Evolutionary conservation across 495 filamentous ascomycete genomes (phyloP).

Genomic region (Penicillium cosmopolitanum): DNA sequence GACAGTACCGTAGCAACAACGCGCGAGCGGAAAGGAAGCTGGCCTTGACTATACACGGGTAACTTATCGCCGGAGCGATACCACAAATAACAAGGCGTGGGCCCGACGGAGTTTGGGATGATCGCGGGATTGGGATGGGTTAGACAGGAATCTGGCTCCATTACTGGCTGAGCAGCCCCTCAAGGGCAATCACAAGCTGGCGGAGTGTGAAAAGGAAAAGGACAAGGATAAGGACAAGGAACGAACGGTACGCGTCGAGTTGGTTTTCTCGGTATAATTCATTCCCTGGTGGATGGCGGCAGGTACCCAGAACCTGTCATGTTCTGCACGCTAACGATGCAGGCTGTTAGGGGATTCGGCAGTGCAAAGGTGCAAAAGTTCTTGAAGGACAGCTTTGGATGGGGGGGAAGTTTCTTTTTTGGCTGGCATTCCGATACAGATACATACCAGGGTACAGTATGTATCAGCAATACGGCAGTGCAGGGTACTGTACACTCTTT

Average conservation of each 20-base stretch:
- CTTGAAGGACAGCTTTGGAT: neutral
- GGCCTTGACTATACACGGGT: neutral
- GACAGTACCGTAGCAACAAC: too few species aligned
- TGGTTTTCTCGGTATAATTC: slow-evolving; percentile 7
- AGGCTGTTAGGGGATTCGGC: slow-evolving; percentile 2
- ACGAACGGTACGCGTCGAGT: slow-evolving; percentile 11
- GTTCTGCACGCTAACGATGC: slow-evolving; percentile 5
- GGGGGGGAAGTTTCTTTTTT: neutral
- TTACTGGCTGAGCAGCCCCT: neutral
- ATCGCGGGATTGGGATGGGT: slow-evolving; percentile 12
- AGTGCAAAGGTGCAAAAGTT: slow-evolving; percentile 5
- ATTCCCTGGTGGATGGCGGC: neutral
- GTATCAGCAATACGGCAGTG: neutral
- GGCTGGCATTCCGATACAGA: slow-evolving; percentile 22
- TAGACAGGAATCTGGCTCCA: slow-evolving; percentile 3
- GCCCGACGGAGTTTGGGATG: slow-evolving; percentile 6
- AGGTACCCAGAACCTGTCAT: slow-evolving; percentile 8
- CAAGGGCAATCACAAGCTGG: slow-evolving; percentile 5
- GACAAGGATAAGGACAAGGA: neutral
- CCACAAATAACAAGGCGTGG: slow-evolving; percentile 4
- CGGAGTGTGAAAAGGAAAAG: neutral
- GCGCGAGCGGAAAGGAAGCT: neutral
- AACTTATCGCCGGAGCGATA: slow-evolving; percentile 1
- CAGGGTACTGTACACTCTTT: slow-evolving; percentile 4
- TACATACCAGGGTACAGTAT: slow-evolving; percentile 8